Evolutionary conservation across 2,329 filamentous ascomycete genomes (phyloP), one percentile per base, ranked within the genome.

Genomic region (Penicillium verrucosum): DNA sequence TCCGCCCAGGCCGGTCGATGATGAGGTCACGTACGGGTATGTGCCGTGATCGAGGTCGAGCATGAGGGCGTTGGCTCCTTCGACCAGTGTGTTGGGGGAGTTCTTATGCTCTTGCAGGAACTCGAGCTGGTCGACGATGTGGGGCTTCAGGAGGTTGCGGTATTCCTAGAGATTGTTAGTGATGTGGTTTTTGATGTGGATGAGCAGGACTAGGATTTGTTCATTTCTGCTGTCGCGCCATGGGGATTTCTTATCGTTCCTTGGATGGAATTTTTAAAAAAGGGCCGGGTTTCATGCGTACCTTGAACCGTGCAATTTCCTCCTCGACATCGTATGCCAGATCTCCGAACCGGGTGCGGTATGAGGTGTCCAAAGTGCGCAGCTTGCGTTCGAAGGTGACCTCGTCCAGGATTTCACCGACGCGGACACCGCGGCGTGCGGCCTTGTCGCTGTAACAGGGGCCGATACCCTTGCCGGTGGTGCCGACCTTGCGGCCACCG

Each of bases 361-460:
- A 86, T 10, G 78, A 67, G 52, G 73, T 70, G 55, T 81, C 80
- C 62, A 86, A 68, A 9, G 77, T 72, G 56, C 80, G 75, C 60
- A 85, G 67, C 68, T 83, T 83, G 9, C 70, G 69, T 70, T 85
- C 83, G 63, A 85, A 83, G 36, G 78, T 69, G 43, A 73, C 73
- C 72, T 85, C 81, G 61, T 84, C 78, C 67, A 84, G 77, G 56
- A 86, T 75, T 62, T 85, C 83, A 37, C 80, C 80, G 54, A 87
- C 76, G 53, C 82, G 81, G 36, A 86, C 77, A 62, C 84, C 84
- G 41, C 79, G 80, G 56, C 85, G 76, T 6, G 82, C 79, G 60
- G 84, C 84, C 74, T 87, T 87, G 65, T 82, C 82, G 67, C 81
- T 83, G 74, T 87, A 87, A 60, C 82, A 82, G 66, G 85, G 85